These are phyloP conservation scores for Verbascum thapsus DNA, from an alignment of 257 asterid genomes.

Conservation along the genomic window DNA sequence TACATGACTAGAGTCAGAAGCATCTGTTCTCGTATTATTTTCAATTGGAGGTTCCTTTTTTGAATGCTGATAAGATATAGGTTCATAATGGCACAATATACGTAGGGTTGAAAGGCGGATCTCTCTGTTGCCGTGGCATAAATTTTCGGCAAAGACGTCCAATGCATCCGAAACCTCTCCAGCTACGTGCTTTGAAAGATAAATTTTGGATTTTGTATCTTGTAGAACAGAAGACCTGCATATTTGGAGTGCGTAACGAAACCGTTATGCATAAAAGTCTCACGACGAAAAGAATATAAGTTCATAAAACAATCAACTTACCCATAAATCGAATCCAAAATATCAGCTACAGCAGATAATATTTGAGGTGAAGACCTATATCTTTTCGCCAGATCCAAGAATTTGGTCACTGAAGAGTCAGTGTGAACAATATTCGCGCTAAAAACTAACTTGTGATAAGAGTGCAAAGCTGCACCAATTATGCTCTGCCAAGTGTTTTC, in stretches of 20 bases:
- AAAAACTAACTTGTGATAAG: slow-evolving; percentile 52
- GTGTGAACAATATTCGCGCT: slow-evolving; percentile 40
- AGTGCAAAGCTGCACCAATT: slow-evolving; percentile 70
- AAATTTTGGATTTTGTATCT: slow-evolving; percentile 38
- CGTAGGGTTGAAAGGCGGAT: slow-evolving; percentile 80
- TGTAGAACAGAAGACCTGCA: slow-evolving; percentile 46
- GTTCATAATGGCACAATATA: slow-evolving; percentile 79
- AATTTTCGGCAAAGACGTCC: slow-evolving; percentile 61
- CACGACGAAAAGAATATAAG: slow-evolving; percentile 9
- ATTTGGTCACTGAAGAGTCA: slow-evolving; percentile 47
- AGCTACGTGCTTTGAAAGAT: slow-evolving; percentile 52
- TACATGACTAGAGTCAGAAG: slow-evolving; percentile 37
- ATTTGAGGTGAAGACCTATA: slow-evolving; percentile 66
- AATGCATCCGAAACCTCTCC: slow-evolving; percentile 51
- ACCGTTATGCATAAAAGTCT: slow-evolving; percentile 7
- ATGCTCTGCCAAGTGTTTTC: slow-evolving; percentile 60
- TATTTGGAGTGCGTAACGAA: slow-evolving; percentile 26
- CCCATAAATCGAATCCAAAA: slow-evolving; percentile 66
- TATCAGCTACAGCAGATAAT: slow-evolving; percentile 77
- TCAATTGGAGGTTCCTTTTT: slow-evolving; percentile 41
- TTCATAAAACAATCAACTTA: slow-evolving; percentile 31
- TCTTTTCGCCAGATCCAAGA: slow-evolving; percentile 70
- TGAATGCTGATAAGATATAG: slow-evolving; percentile 39
- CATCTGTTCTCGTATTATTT: slow-evolving; percentile 39
- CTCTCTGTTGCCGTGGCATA: slow-evolving; percentile 57